Conservation (phyloP, 1,284 basidiomycete genomes). For the Tilletia indica region DNA sequence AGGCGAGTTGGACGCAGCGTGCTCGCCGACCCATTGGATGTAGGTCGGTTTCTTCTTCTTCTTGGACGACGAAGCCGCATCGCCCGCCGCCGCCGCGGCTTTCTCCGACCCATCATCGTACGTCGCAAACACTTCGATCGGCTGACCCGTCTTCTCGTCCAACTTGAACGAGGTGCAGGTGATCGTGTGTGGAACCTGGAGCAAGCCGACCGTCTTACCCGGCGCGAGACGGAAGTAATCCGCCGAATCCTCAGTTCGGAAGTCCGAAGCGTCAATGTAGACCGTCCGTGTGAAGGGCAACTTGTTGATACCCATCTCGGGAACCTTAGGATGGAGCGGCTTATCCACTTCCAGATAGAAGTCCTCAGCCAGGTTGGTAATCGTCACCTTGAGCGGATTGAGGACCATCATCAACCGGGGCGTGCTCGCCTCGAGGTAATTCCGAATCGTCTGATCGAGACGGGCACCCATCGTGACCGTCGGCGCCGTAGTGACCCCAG, state of each 20-base stretch:
- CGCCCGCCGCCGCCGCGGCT: not conserved
- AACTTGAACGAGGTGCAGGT: conserved; percentile 78
- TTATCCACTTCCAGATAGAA: conserved; percentile 82
- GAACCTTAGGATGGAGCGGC: conserved; percentile 89
- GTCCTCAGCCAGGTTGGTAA: conserved; percentile 76
- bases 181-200: conserved; percentile 91
- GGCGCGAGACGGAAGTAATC: conserved; percentile 98
- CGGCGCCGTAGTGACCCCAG: conserved; percentile 80
- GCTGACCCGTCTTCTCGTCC: conserved; percentile 64
- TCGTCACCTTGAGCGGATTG: conserved; percentile 79
- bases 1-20: conserved; percentile 73
- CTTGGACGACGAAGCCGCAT: conserved; percentile 21
- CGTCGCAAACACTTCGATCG: conserved; percentile 75
- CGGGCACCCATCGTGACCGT: conserved; percentile 75
- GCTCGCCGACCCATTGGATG: conserved; percentile 96
- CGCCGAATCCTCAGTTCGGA: conserved; percentile 82
- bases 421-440: conserved; percentile 83
- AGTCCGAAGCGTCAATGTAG: conserved; percentile 93
- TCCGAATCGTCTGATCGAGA: conserved; percentile 84
- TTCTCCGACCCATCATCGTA: conserved; percentile 62
- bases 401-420: conserved; percentile 91
- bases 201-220: conserved; percentile 92
- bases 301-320: conserved; percentile 76
- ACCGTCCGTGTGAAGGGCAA: conserved; percentile 86
- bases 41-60: conserved; percentile 81